Conservation (phyloP, 257 asterid species). For the Orobanche coerulescens region DNA sequence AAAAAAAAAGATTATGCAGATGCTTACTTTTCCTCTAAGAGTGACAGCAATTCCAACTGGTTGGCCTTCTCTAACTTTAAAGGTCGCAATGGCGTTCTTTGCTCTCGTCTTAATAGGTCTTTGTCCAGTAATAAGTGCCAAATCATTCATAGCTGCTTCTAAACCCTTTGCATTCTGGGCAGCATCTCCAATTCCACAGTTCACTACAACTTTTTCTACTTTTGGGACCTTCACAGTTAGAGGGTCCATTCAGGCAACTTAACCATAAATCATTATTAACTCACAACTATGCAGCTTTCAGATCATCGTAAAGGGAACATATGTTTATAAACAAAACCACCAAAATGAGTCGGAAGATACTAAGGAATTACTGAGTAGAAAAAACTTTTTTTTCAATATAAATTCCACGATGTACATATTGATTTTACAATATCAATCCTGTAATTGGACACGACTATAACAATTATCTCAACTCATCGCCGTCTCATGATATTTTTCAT, state of each 20-base stretch:
- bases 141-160: conserved; percentile 87
- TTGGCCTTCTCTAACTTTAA: conserved; percentile 83
- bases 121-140: conserved; percentile 89
- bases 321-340: not conserved
- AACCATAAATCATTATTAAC: not conserved
- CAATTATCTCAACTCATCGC: too few relatives aligned
- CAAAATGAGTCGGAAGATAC: not conserved
- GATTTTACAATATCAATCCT: too few relatives aligned
- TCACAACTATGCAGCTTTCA: conserved; percentile 4
- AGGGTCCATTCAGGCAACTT: conserved; percentile 8
- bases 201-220: conserved; percentile 80
- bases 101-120: conserved; percentile 94
- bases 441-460: too few relatives aligned
- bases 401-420: too few relatives aligned
- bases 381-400: too few relatives aligned
- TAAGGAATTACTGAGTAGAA: too few relatives aligned
- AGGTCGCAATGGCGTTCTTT: conserved; percentile 87
- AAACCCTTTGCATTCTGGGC: conserved; percentile 98
- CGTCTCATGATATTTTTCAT: too few relatives aligned
- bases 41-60: conserved; percentile 93
- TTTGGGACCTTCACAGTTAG: conserved; percentile 65
- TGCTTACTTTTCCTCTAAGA: conserved; percentile 66
- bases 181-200: conserved; percentile 98
- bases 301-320: not conserved
- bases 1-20: not conserved